These are phyloP conservation scores for Coniella vitis DNA, from an alignment of 2,329 filamentous ascomycete species.

Conservation along the genomic window DNA sequence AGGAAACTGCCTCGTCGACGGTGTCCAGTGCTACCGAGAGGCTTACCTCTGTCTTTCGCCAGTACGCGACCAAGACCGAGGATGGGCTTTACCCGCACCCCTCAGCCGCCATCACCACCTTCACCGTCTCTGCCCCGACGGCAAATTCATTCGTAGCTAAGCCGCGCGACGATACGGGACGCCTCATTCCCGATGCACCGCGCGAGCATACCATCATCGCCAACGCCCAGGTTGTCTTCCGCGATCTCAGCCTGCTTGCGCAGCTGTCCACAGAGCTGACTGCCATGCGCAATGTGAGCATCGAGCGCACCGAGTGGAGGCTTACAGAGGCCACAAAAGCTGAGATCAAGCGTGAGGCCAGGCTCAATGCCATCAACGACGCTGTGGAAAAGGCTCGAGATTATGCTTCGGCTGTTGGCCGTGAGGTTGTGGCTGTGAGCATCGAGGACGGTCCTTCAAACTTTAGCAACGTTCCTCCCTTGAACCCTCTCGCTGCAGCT, in stretches of 20 bases:
- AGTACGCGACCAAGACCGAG: slow-evolving; percentile 15
- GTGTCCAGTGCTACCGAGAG: slow-evolving; percentile 10
- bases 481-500: too few species aligned
- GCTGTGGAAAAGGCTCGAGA: slow-evolving; percentile 19
- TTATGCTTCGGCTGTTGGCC: slow-evolving; percentile 17
- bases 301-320: slow-evolving; percentile 17
- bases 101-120: slow-evolving; percentile 18
- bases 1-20: slow-evolving; percentile 9
- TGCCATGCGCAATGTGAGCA: slow-evolving; percentile 16
- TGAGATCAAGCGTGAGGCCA: slow-evolving; percentile 17
- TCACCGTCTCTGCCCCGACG: slow-evolving; percentile 15
- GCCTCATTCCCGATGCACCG: background rate
- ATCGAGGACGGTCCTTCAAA: slow-evolving; percentile 15
- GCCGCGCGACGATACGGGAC: background rate
- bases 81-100: slow-evolving; percentile 15
- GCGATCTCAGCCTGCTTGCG: slow-evolving; percentile 16
- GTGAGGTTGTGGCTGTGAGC: slow-evolving; percentile 16
- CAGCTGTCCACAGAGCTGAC: slow-evolving; percentile 13
- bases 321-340: slow-evolving; percentile 14
- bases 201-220: slow-evolving; percentile 11
- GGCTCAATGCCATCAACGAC: slow-evolving; percentile 18
- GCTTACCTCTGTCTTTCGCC: slow-evolving; percentile 14
- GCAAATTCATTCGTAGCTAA: slow-evolving; percentile 4
- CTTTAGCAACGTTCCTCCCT: background rate
- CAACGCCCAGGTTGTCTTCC: slow-evolving; percentile 17